phyloP scores from a whole-genome alignment of 768 basidiomycete species.

The Chiua virens region DNA sequence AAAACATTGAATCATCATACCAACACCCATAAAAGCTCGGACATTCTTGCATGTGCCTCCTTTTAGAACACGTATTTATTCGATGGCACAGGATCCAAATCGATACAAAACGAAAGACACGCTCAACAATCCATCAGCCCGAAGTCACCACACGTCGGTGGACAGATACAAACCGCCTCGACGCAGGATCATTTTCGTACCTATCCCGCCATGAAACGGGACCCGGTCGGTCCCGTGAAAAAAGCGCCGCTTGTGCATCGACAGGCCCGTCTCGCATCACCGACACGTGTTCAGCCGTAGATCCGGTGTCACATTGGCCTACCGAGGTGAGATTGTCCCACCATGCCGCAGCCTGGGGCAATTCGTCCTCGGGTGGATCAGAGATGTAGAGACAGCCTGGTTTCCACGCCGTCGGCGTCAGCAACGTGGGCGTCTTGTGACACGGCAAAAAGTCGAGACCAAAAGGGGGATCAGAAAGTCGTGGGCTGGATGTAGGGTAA shows the following conservation, averaged over 20 bases:
- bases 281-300: too few relatives aligned
- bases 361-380: constrained; percentile 13
- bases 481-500: not conserved
- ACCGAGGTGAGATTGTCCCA: constrained; percentile 5
- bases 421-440: constrained; percentile 2
- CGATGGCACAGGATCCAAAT: constrained; percentile 9
- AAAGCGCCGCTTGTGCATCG: not conserved
- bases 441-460: constrained; percentile 9
- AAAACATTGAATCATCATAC: too few relatives aligned
- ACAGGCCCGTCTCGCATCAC: too few relatives aligned
- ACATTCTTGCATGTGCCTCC: too few relatives aligned
- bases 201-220: constrained; percentile 22
- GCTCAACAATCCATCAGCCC: not conserved
- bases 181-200: constrained; percentile 22
- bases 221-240: too few relatives aligned
- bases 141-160: constrained; percentile 13
- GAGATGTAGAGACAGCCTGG: constrained; percentile 12
- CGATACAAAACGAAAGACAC: not conserved
- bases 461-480: not conserved
- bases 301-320: not conserved
- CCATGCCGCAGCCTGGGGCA: constrained; percentile 2
- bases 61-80: too few relatives aligned
- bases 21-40: too few relatives aligned
- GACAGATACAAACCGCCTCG: constrained; percentile 2
- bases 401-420: constrained; percentile 12